Conservation (phyloP, 2,329 filamentous ascomycete species). For the Ascochyta koolunga region DNA sequence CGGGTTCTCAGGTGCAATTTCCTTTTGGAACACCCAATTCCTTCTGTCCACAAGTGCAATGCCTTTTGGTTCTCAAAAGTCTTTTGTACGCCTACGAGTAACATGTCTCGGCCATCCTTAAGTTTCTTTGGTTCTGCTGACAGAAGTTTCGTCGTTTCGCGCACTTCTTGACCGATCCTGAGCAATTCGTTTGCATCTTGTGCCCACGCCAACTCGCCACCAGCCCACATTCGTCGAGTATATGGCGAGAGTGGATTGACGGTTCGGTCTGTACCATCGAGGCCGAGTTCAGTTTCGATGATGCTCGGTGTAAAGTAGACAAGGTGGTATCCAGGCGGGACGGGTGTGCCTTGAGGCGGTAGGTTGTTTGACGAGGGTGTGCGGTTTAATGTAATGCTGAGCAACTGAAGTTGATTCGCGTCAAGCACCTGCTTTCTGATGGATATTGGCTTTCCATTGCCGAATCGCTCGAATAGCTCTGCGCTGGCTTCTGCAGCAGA, state of each 20-base stretch:
- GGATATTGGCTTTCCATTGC: slow-evolving; percentile 34
- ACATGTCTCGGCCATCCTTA: slow-evolving; percentile 58
- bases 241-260: slow-evolving; percentile 77
- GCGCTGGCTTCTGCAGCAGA: slow-evolving; percentile 39
- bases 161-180: slow-evolving; percentile 43
- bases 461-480: slow-evolving; percentile 41
- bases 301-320: slow-evolving; percentile 85
- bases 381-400: slow-evolving; percentile 37
- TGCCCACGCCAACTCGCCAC: slow-evolving; percentile 71
- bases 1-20: slow-evolving; percentile 43
- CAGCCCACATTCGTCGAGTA: slow-evolving; percentile 87
- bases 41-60: slow-evolving; percentile 46
- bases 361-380: slow-evolving; percentile 26
- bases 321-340: slow-evolving; percentile 79
- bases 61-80: slow-evolving; percentile 50
- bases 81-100: slow-evolving; percentile 66
- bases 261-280: slow-evolving; percentile 82
- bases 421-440: slow-evolving; percentile 40
- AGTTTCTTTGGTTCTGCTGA: slow-evolving; percentile 58
- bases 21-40: slow-evolving; percentile 52
- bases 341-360: slow-evolving; percentile 34
- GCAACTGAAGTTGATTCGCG: slow-evolving; percentile 42
- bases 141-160: slow-evolving; percentile 54
- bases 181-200: slow-evolving; percentile 29
- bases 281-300: slow-evolving; percentile 66